These are phyloP conservation scores for Penicillium sp. DNA, from an alignment of 2,329 filamentous ascomycete species.

Conservation along the genomic window DNA sequence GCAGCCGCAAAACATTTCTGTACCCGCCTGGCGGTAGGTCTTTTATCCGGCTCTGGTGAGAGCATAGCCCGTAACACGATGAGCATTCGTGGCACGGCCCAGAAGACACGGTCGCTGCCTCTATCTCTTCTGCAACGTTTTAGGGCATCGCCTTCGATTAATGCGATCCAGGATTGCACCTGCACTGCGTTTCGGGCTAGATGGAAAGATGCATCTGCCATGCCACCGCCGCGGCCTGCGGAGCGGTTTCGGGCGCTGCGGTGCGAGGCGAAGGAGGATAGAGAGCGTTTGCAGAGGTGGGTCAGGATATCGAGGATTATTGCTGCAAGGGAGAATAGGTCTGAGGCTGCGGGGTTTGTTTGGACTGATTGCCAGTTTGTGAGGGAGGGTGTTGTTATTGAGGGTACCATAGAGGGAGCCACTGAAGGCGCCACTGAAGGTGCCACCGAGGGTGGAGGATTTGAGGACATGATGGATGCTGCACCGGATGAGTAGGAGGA, in stretches of 20 bases:
- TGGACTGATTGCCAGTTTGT: slow-evolving; percentile 16
- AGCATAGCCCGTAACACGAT: slow-evolving; percentile 40
- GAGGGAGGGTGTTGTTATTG: slow-evolving; percentile 14
- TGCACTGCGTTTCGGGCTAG: slow-evolving; percentile 52
- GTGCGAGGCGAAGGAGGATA: slow-evolving; percentile 56
- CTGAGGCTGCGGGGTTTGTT: slow-evolving; percentile 44
- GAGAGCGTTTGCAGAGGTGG: slow-evolving; percentile 58
- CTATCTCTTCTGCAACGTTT: slow-evolving; percentile 33
- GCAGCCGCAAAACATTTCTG: slow-evolving; percentile 22
- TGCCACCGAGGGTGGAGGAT: not conserved
- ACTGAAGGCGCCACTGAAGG: not conserved
- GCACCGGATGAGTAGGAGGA: slow-evolving; percentile 6
- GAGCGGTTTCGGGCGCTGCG: slow-evolving; percentile 54
- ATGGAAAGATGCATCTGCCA: slow-evolving; percentile 60
- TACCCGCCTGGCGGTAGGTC: slow-evolving; percentile 35
- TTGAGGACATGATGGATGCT: slow-evolving; percentile 16
- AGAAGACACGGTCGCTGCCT: slow-evolving; percentile 36
- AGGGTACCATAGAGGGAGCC: not conserved
- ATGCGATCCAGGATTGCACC: slow-evolving; percentile 57
- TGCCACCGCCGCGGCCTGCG: slow-evolving; percentile 48
- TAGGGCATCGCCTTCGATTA: slow-evolving; percentile 50
- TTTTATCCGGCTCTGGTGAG: slow-evolving; percentile 30
- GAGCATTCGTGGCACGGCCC: slow-evolving; percentile 40
- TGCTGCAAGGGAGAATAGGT: slow-evolving; percentile 61
- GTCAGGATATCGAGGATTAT: slow-evolving; percentile 61